These are phyloP conservation scores for Microcyclospora tardicrescens DNA, from an alignment of 2,329 filamentous ascomycete species.

Conservation along the genomic window DNA sequence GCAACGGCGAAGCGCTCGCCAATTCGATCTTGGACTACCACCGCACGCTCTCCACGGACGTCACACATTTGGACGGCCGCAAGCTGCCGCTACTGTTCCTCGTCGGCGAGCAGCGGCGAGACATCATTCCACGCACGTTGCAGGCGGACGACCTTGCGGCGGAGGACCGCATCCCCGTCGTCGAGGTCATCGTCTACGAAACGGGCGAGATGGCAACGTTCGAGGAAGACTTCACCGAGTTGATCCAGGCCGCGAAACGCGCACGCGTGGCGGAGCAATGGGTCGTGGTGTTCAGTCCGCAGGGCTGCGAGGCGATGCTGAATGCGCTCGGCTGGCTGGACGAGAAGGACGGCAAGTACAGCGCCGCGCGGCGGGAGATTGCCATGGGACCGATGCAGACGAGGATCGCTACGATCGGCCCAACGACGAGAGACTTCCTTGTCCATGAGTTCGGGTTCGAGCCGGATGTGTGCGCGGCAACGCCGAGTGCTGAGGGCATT, in stretches of 20 bases:
- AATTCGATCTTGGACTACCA: slow-evolving; percentile 71
- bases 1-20: slow-evolving; percentile 71
- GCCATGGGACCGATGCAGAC: slow-evolving; percentile 87
- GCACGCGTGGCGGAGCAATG: slow-evolving; percentile 39
- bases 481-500: slow-evolving; percentile 71
- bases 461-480: slow-evolving; percentile 68
- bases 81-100: slow-evolving; percentile 66
- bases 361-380: slow-evolving; percentile 46
- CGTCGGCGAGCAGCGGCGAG: slow-evolving; percentile 77
- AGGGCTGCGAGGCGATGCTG: slow-evolving; percentile 49
- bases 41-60: slow-evolving; percentile 26
- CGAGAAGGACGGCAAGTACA: slow-evolving; percentile 25
- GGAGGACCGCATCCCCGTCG: slow-evolving; percentile 48
- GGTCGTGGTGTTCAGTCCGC: slow-evolving; percentile 60
- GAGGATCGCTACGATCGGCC: slow-evolving; percentile 77
- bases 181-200: slow-evolving; percentile 75
- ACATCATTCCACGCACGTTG: slow-evolving; percentile 76
- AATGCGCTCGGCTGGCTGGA: slow-evolving; percentile 37
- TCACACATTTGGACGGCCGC: slow-evolving; percentile 16
- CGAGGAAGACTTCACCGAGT: slow-evolving; percentile 46
- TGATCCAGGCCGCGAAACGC: slow-evolving; percentile 31
- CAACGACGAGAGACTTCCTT: slow-evolving; percentile 74
- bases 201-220: slow-evolving; percentile 76
- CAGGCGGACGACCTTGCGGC: slow-evolving; percentile 43
- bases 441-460: slow-evolving; percentile 49